Conservation (phyloP, 129 eudicot species). For the Flaveria robusta region DNA sequence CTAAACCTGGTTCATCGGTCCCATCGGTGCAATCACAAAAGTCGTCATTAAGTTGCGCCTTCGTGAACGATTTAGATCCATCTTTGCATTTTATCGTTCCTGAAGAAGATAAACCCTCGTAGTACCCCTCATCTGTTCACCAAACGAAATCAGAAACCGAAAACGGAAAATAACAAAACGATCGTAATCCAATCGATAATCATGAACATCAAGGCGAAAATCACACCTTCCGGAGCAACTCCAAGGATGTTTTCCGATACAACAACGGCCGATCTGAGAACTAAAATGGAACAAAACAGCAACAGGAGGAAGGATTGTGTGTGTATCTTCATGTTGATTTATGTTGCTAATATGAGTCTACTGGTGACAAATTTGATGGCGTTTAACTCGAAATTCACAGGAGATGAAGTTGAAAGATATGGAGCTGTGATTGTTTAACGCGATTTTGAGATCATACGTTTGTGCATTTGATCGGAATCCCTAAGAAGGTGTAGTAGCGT, state of each 20-base stretch:
- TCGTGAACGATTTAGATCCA: constrained; percentile 73
- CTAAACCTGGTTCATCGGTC: constrained; percentile 86
- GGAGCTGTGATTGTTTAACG: constrained; percentile 8
- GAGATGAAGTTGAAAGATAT: constrained; percentile 6
- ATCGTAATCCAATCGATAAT: background rate
- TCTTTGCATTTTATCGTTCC: constrained; percentile 71
- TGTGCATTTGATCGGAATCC: constrained; percentile 26
- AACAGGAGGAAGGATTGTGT: constrained; percentile 26
- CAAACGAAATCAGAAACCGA: background rate
- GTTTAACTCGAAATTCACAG: background rate
- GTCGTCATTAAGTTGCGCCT: constrained; percentile 73
- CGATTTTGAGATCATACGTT: constrained; percentile 18
- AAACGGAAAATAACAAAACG: constrained; percentile 1
- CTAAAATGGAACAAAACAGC: constrained; percentile 21
- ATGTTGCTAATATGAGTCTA: constrained; percentile 11
- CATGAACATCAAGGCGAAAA: constrained; percentile 10
- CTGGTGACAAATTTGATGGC: background rate
- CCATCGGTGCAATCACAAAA: constrained; percentile 95
- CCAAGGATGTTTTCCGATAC: constrained; percentile 32
- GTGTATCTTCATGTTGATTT: constrained; percentile 31
- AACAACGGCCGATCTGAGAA: constrained; percentile 38
- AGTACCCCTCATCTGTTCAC: constrained; percentile 68
- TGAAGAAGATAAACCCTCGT: constrained; percentile 38
- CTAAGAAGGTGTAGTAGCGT: background rate
- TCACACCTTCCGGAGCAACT: constrained; percentile 36